Percentiles rank a stretch among this genome's conserved stretches.
Evolutionary conservation across 495 filamentous ascomycete species (phyloP).

Genomic region (Hypomontagnella submonticulosa): DNA sequence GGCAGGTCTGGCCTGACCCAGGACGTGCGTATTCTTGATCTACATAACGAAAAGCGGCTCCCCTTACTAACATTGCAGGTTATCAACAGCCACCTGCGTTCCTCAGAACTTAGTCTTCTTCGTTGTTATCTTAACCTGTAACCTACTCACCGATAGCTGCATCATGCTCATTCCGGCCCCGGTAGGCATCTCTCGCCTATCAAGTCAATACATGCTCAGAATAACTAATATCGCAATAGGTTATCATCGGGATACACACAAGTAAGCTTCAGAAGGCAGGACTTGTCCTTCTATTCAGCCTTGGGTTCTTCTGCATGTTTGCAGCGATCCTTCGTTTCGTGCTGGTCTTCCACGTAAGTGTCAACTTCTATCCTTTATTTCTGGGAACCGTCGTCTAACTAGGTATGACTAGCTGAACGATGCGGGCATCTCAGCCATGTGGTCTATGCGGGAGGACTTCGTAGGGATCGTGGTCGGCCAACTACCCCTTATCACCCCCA

Average conservation of each 20-base stretch:
- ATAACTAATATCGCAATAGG: conserved; percentile 11
- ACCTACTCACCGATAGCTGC: conserved; percentile 20
- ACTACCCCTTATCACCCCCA: conserved; percentile 26
- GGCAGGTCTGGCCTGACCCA: conserved; percentile 37
- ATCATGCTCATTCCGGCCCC: conserved; percentile 28
- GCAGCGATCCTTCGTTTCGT: conserved; percentile 22
- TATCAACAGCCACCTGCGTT: conserved; percentile 14
- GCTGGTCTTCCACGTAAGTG: conserved; percentile 18
- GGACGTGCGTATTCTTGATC: conserved; percentile 20
- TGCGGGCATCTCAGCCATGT: conserved; percentile 27
- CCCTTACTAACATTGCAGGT: neutral
- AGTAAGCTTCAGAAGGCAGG: conserved; percentile 12
- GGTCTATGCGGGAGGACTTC: conserved; percentile 34
- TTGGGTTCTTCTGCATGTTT: conserved; percentile 30
- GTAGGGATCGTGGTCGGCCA: conserved; percentile 35
- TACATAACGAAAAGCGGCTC: neutral
- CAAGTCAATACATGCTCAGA: neutral
- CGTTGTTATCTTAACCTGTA: conserved; percentile 20
- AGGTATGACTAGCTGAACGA: conserved; percentile 1
- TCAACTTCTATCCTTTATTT: neutral
- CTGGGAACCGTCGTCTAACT: neutral
- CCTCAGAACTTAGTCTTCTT: conserved; percentile 26
- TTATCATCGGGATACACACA: conserved; percentile 17
- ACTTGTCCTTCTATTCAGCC: conserved; percentile 23
- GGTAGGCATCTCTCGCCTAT: neutral